A percentile compares a stretch with the other conserved stretches of the same genome.
phyloP scores from a whole-genome alignment of 1,284 basidiomycete genomes.

The Ganoderma sinense region DNA sequence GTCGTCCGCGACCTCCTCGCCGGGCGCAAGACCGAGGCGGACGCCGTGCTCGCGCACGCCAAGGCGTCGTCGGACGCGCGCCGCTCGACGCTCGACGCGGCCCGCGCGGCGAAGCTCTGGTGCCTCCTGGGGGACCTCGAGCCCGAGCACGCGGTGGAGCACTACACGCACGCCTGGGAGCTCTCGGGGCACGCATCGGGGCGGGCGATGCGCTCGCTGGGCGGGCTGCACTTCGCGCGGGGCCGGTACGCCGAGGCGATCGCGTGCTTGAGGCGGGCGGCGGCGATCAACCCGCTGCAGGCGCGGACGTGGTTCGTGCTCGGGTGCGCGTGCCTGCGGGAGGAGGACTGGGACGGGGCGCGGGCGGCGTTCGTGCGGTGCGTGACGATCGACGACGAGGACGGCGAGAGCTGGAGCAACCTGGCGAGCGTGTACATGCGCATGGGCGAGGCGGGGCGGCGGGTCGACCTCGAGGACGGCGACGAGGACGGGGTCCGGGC shows the following conservation, averaged over 20 bases:
- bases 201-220: conserved; percentile 91
- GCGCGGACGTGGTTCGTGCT: conserved; percentile 95
- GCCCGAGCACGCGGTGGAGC: conserved; percentile 65
- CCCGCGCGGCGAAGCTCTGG: conserved; percentile 93
- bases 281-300: conserved; percentile 89
- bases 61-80: conserved; percentile 57
- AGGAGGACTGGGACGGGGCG: conserved; percentile 86
- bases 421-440: conserved; percentile 94
- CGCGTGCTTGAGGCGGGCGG: conserved; percentile 75
- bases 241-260: conserved; percentile 72
- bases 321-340: conserved; percentile 87
- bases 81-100: conserved; percentile 58
- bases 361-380: conserved; percentile 87
- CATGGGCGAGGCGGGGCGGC: conserved; percentile 57
- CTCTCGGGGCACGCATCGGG: conserved; percentile 84
- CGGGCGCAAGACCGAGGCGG: conserved; percentile 84
- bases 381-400: conserved; percentile 93
- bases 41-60: conserved; percentile 70
- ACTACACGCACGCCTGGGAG: conserved; percentile 89
- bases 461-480: conserved; percentile 25
- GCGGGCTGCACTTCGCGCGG: conserved; percentile 81
- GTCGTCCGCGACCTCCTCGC: conserved; percentile 87
- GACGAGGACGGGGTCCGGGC: conserved; percentile 37
- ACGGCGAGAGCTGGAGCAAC: conserved; percentile 99
- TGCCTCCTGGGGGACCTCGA: conserved; percentile 96